These are phyloP conservation scores for Pinus albicaulis DNA, from an alignment of 75 land plant species.

Conservation along the genomic window DNA sequence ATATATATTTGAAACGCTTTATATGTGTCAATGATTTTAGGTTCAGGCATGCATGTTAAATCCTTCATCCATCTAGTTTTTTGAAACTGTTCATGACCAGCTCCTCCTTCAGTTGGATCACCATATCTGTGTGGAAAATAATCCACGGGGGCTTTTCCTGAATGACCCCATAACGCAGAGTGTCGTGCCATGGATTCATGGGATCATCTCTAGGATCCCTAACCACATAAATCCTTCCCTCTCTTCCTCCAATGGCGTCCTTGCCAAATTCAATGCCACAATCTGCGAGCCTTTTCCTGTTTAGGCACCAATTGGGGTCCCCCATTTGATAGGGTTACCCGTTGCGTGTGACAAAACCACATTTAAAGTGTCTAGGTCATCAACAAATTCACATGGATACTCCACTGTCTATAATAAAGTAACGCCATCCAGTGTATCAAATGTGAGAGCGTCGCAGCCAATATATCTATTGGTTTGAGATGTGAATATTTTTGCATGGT, in stretches of 20 bases:
- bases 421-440: no score
- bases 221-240: conserved; percentile 15
- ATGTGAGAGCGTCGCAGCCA: no score
- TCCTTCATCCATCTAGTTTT: conserved; percentile 24
- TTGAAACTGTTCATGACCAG: conserved; percentile 23
- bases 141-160: conserved; percentile 28
- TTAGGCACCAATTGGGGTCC: not conserved
- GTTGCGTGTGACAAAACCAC: conserved; percentile 8
- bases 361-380: no score
- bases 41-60: no score
- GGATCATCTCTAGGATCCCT: conserved; percentile 18
- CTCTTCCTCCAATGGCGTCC: conserved; percentile 14
- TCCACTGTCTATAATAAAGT: no score
- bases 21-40: no score
- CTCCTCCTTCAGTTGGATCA: conserved; percentile 21
- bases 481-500: no score
- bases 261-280: conserved; percentile 20
- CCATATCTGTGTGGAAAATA: conserved; percentile 20
- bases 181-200: conserved; percentile 12
- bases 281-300: conserved; percentile 6
- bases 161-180: conserved; percentile 23
- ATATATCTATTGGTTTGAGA: no score
- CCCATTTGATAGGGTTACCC: conserved; percentile 21
- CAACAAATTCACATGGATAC: no score
- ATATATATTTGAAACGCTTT: no score